Evolutionary conservation across 345 rosid genomes (phyloP).

Genomic region (Eucalyptus shirleyi): DNA sequence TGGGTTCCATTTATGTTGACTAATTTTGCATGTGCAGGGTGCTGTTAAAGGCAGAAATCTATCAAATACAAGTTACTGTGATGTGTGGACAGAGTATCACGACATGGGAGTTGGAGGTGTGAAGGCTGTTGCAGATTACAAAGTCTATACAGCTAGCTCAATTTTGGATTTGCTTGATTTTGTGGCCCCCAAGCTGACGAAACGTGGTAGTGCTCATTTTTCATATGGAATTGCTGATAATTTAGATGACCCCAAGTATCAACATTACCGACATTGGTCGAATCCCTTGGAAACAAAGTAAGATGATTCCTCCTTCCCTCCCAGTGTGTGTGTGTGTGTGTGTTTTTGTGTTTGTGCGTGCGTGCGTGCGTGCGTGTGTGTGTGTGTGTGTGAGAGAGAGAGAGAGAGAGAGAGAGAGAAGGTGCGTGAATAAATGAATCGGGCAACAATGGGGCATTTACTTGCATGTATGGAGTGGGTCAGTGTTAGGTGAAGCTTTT

Average conservation of each 20-base stretch:
- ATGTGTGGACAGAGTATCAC: constrained; percentile 57
- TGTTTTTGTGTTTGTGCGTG: neutral
- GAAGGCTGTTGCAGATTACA: constrained; percentile 39
- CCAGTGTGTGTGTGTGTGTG: neutral
- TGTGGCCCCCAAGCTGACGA: constrained; percentile 58
- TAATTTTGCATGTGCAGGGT: constrained; percentile 14
- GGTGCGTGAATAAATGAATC: neutral
- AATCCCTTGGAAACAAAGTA: constrained; percentile 64
- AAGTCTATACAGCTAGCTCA: constrained; percentile 39
- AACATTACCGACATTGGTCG: constrained; percentile 57
- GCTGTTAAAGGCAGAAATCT: constrained; percentile 21
- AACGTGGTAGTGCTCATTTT: constrained; percentile 51
- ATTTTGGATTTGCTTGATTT: constrained; percentile 44
- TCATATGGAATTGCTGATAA: constrained; percentile 63
- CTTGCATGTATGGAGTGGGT: neutral
- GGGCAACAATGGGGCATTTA: neutral
- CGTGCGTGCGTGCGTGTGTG: neutral
- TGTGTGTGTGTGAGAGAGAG: neutral
- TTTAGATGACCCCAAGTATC: constrained; percentile 52
- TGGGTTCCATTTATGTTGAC: neutral
- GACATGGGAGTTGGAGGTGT: constrained; percentile 36
- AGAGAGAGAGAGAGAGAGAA: neutral
- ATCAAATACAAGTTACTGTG: constrained; percentile 24
- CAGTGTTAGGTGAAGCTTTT: neutral
- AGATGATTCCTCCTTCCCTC: neutral